These are phyloP conservation scores for Apiosordaria backusii DNA, from an alignment of 495 filamentous ascomycete species.

Conservation along the genomic window DNA sequence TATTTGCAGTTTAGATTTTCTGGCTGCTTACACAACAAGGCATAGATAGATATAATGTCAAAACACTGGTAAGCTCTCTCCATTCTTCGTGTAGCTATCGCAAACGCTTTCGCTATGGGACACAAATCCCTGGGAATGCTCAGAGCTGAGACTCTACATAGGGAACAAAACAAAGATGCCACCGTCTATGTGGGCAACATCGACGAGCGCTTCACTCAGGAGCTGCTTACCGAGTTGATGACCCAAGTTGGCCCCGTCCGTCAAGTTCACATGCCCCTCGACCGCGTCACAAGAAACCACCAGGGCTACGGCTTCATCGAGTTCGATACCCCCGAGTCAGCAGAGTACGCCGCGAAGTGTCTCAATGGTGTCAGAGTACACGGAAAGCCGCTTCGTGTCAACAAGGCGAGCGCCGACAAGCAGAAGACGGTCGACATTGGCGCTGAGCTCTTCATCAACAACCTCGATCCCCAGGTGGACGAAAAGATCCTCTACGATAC, in stretches of 20 bases:
- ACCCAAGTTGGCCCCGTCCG: constrained; percentile 92
- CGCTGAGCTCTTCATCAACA: constrained; percentile 95
- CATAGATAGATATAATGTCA: constrained; percentile 21
- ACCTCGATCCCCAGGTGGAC: constrained; percentile 90
- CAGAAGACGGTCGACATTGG: constrained; percentile 95
- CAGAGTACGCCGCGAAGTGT: constrained; percentile 92
- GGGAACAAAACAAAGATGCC: constrained; percentile 98
- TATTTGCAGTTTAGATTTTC: background rate
- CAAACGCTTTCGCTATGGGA: background rate
- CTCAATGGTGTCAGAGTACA: constrained; percentile 94
- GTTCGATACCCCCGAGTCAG: constrained; percentile 92
- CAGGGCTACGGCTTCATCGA: constrained; percentile 99
- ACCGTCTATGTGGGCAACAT: constrained; percentile 98
- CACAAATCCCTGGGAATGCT: no score
- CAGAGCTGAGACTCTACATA: constrained; percentile 31
- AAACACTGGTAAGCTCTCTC: constrained; percentile 65
- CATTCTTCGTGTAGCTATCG: background rate
- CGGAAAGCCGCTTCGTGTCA: constrained; percentile 93
- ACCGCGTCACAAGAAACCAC: constrained; percentile 92
- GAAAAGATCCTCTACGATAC: constrained; percentile 98
- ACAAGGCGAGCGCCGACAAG: constrained; percentile 89
- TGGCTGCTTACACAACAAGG: background rate
- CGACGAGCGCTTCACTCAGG: constrained; percentile 90
- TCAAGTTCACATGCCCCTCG: constrained; percentile 96
- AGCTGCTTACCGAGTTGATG: constrained; percentile 95